Evolutionary conservation across 108 stramenopile species (phyloP), one percentile per base, ranked within the genome.

Genomic region (Nitzschia putrida): DNA sequence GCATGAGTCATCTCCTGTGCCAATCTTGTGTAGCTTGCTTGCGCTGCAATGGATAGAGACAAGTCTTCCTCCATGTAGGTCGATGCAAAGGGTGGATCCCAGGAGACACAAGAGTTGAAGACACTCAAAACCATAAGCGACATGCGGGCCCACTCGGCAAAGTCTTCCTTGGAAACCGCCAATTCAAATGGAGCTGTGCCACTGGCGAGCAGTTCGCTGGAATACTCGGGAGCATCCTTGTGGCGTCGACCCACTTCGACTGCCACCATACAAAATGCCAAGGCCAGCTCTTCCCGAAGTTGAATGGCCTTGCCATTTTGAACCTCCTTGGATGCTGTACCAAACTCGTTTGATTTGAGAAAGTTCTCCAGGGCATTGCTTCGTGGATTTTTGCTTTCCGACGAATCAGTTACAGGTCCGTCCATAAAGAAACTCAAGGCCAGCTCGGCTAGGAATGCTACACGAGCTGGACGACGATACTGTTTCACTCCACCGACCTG

Each of bases 401-500:
- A 41, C 39, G 44, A 21, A 20, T 8, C 39, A 25, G 79, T 68
- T 47, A 73, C 73, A 14, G 65, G 81, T 23, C 87, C 88, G 69
- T 92, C 91, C 43, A 89, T 60, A 67, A 92, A 80, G 22, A 92
- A 78, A 18, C 68, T 65, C 39, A 93, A 60, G 5, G 87, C 87
- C 22, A 87, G 57, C 66, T 93, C 91, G 0, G 80, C 64, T 60
- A 83, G 64, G 13, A 88, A 69, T 2, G 82, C 85, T 13, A 74
- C 68, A 16, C 86, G 73, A 25, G 80, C 68, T 21, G 87, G 91
- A 26, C 69, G 58, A 26, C 84, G 82, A 61, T 80, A 70, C 29
- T 77, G 76, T 0, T 10, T 26, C 40, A 65, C 41, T 8, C 74
- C 66, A 10, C 42, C 37, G 13, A 51, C 12, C n/a, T 69, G 43